Conservation (phyloP, 106 monocot species). For the Agapanthus africanus region DNA sequence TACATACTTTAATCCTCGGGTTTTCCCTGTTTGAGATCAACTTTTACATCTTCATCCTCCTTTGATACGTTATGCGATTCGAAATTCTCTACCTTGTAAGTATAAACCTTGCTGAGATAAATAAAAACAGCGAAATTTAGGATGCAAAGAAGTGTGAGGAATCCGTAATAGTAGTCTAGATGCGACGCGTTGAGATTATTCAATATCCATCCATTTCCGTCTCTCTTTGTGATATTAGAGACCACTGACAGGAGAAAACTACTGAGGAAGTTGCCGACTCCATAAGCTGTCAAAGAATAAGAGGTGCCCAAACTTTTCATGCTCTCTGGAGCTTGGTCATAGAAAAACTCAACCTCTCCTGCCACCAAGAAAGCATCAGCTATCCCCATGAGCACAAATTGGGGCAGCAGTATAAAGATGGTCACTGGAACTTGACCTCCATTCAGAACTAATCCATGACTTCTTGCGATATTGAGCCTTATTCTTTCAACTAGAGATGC, state of each 20-base stretch:
- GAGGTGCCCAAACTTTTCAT: slow-evolving; percentile 15
- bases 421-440: slow-evolving; percentile 3
- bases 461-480: slow-evolving; percentile 4
- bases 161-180: slow-evolving; percentile 15
- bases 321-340: slow-evolving; percentile 13
- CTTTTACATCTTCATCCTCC: neutral
- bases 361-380: slow-evolving; percentile 11
- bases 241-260: slow-evolving; percentile 7
- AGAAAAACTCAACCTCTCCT: slow-evolving; percentile 9
- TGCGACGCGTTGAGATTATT: slow-evolving; percentile 1
- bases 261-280: slow-evolving; percentile 9
- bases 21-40: too few species aligned
- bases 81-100: slow-evolving; percentile 4
- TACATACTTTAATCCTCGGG: too few species aligned
- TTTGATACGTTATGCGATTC: neutral
- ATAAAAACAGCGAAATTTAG: slow-evolving; percentile 47
- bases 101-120: neutral
- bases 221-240: neutral
- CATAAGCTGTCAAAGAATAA: neutral
- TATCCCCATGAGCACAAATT: slow-evolving; percentile 12
- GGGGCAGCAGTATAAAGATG: slow-evolving; percentile 11
- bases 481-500: slow-evolving; percentile 6
- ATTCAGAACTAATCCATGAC: neutral
- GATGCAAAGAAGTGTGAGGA: slow-evolving; percentile 36
- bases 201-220: neutral